Base-by-base conservation (phyloP, 2,329 filamentous ascomycete genomes). In the Myriangium duriaei region DNA sequence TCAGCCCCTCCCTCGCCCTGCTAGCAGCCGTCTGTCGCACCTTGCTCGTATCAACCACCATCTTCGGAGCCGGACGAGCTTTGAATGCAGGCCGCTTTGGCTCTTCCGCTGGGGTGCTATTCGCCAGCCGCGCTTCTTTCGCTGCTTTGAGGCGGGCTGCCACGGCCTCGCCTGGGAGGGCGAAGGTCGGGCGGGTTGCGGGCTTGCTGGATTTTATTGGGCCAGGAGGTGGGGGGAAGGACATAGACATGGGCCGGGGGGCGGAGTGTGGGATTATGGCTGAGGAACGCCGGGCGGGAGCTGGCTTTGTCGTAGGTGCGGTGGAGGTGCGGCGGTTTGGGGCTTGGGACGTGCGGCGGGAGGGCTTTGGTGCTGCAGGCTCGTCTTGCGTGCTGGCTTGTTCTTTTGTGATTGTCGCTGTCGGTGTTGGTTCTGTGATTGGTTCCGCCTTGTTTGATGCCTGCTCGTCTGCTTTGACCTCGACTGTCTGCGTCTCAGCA, bases 121-220 rank as follows among this genome's bases (percentile, higher is more conserved):
- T 55, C 44, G 61, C 64, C 37, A 60, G 46, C 0, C 67, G 61
- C 40, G 67, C 66, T 42, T 70, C 65, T 32, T 63, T 60, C 14
- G 65, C 59, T 5, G 64, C 67, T 47, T 65, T 70, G n/a, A 71
- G 51, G 45, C 66, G 70, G 4, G 67, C 67, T 2, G 69, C 67
- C 4, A 71, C 56, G 11, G 60, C 65, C 45, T 72, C 68, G 11
- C 69, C 69, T 1, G 69, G 68, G 0, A 73, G 58, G 32, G 64
- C 57, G 47, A 73, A 73, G 3, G 56, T 66, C 5, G 68, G 51
- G 35, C 53, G 61, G 0, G 69, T 72, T 1, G 64, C 64, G 11
- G 67, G 56, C 45, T 68, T 71, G 14, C 55, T 57, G 1, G 68
- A 71, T 46, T 68, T 72, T 6, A 58, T 50, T 11, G 61, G 62